Evolutionary conservation across 805 yeast genomes (phyloP).

Genomic region (Candida ponderosae): DNA sequence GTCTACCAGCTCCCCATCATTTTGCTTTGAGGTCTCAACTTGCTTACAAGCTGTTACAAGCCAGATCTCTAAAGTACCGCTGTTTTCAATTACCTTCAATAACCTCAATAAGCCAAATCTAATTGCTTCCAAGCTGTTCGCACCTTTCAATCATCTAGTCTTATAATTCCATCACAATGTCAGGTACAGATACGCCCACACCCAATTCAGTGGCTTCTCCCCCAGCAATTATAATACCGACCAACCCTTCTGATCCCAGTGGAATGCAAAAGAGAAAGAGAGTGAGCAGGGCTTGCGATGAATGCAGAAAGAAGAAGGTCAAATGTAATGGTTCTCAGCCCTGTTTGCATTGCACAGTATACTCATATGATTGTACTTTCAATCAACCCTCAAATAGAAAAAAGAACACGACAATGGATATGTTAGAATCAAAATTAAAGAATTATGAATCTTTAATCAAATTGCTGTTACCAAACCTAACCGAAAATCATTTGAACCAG

Average conservation of each 20-base stretch:
- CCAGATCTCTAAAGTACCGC: too few species aligned
- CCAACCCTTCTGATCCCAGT: constrained; percentile 1
- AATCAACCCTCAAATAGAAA: constrained; percentile 56
- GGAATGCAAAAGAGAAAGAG: constrained; percentile 43
- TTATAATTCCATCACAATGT: too few species aligned
- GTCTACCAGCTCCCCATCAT: too few species aligned
- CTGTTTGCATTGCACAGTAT: constrained; percentile 75
- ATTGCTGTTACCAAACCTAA: constrained; percentile 31
- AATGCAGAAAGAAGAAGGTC: constrained; percentile 68
- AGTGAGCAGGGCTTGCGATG: constrained; percentile 70
- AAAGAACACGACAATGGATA: constrained; percentile 24
- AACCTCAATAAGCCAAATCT: too few species aligned
- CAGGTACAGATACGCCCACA: neutral
- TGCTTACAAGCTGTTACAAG: too few species aligned
- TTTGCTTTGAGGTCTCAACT: too few species aligned
- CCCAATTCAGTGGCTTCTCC: neutral
- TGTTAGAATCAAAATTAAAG: constrained; percentile 27
- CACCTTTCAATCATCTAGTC: too few species aligned
- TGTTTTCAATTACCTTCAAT: too few species aligned
- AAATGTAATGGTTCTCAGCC: constrained; percentile 78
- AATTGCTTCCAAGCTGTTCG: too few species aligned
- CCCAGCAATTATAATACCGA: neutral
- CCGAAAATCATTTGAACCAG: constrained; percentile 7
- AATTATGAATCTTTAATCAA: constrained; percentile 26
- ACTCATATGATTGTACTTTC: constrained; percentile 66